These are phyloP conservation scores for Aspergillus sergii DNA, from an alignment of 2,329 filamentous ascomycete genomes.

Conservation along the genomic window DNA sequence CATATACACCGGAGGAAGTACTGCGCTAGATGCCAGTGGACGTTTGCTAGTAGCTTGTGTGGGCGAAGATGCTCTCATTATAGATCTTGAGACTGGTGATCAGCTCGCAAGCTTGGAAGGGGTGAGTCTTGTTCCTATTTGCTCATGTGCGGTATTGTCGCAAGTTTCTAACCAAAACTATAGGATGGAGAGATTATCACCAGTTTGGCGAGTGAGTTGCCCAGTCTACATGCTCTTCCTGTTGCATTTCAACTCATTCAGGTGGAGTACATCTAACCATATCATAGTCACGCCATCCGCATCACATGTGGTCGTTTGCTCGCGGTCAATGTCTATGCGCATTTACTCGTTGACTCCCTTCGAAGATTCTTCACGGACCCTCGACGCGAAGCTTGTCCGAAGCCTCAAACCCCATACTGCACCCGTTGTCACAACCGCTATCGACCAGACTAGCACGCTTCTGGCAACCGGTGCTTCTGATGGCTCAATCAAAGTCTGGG, in stretches of 20 bases:
- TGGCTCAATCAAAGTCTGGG: constrained; percentile 94
- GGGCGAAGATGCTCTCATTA: constrained; percentile 89
- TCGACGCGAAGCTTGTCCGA: constrained; percentile 70
- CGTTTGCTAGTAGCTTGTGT: constrained; percentile 82
- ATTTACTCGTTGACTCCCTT: constrained; percentile 74
- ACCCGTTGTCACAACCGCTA: constrained; percentile 81
- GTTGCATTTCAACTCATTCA: neutral
- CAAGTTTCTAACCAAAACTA: constrained; percentile 20
- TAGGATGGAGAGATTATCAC: constrained; percentile 66
- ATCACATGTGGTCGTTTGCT: constrained; percentile 87
- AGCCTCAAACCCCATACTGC: constrained; percentile 88
- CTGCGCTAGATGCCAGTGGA: constrained; percentile 79
- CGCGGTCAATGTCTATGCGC: constrained; percentile 92
- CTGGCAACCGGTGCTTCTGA: constrained; percentile 92
- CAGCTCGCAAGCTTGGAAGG: constrained; percentile 87
- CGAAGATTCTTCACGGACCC: constrained; percentile 55
- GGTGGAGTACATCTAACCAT: neutral
- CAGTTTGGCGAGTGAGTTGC: constrained; percentile 45
- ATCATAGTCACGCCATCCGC: constrained; percentile 77
- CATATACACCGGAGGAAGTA: constrained; percentile 88
- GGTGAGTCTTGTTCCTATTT: constrained; percentile 54
- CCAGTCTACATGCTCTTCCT: constrained; percentile 1
- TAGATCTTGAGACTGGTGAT: constrained; percentile 78
- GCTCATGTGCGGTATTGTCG: neutral
- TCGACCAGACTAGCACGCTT: constrained; percentile 85